Conservation (phyloP, 805 yeast species). For the Scheffersomyces ergatensis region DNA sequence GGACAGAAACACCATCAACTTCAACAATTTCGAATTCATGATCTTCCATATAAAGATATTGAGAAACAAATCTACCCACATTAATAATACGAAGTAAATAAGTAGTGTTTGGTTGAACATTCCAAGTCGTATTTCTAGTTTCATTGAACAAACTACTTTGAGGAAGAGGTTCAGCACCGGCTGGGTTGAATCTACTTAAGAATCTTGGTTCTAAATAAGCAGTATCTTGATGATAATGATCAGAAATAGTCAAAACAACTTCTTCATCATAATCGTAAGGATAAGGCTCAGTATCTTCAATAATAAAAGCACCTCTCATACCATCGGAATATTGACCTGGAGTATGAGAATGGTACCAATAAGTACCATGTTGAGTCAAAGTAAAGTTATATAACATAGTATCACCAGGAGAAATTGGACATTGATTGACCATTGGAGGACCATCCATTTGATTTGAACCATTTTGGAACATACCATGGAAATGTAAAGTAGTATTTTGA, state of each 20-base stretch:
- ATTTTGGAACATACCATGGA: conserved; percentile 89
- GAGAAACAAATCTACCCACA: conserved; percentile 73
- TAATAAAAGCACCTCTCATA: conserved; percentile 74
- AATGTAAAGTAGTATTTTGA: conserved; percentile 76
- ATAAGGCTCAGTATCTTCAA: conserved; percentile 53
- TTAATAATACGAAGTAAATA: conserved; percentile 65
- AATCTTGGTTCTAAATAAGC: conserved; percentile 46
- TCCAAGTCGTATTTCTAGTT: conserved; percentile 52
- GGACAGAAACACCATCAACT: conserved; percentile 51
- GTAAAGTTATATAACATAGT: conserved; percentile 84
- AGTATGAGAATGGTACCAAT: conserved; percentile 97
- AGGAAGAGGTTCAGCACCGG: conserved; percentile 84
- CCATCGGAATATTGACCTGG: conserved; percentile 93
- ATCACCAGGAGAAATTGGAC: conserved; percentile 84
- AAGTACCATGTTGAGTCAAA: conserved; percentile 83
- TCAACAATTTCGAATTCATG: conserved; percentile 42
- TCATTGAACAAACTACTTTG: conserved; percentile 66
- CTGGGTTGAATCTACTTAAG: conserved; percentile 68
- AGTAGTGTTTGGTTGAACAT: conserved; percentile 57
- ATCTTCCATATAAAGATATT: conserved; percentile 40
- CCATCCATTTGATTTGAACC: conserved; percentile 85
- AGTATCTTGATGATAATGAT: conserved; percentile 61
- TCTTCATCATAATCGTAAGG: conserved; percentile 68
- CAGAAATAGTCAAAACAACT: conserved; percentile 53
- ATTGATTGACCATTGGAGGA: conserved; percentile 82